These are phyloP conservation scores for Vigna trinervia DNA, from an alignment of 306 rosid species.

Conservation along the genomic window DNA sequence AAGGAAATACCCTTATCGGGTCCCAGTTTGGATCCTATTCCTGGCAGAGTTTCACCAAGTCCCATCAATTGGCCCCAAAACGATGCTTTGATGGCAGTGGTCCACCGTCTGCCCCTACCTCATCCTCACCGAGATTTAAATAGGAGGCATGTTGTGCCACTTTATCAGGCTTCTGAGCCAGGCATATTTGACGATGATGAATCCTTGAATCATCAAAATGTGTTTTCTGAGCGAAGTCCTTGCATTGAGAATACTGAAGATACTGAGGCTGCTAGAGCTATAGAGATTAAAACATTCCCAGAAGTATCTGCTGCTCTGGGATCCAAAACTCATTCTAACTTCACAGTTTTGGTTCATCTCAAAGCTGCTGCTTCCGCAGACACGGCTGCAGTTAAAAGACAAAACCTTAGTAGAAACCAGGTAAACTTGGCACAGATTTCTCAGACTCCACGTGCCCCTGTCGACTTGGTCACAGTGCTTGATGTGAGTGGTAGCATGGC, in stretches of 20 bases:
- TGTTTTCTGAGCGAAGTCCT: conserved; percentile 52
- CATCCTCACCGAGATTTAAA: conserved; percentile 74
- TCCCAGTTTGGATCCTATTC: conserved; percentile 64
- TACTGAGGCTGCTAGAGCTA: conserved; percentile 48
- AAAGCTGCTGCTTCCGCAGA: conserved; percentile 82
- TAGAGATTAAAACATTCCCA: conserved; percentile 75
- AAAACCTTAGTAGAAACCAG: conserved; percentile 55
- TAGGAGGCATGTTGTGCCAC: conserved; percentile 78
- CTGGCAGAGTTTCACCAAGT: conserved; percentile 60
- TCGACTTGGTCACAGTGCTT: conserved; percentile 97
- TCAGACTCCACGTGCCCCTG: conserved; percentile 78
- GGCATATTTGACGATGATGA: conserved; percentile 86
- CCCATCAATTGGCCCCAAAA: conserved; percentile 81
- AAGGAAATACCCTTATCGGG: conserved; percentile 87
- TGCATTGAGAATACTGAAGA: conserved; percentile 47
- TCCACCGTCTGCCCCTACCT: conserved; percentile 76
- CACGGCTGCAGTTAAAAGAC: conserved; percentile 44
- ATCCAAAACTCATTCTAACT: conserved; percentile 59
- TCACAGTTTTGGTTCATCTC: conserved; percentile 82
- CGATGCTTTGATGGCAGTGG: conserved; percentile 86
- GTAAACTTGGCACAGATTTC: conserved; percentile 60
- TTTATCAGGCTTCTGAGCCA: conserved; percentile 82
- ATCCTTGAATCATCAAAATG: conserved; percentile 64
- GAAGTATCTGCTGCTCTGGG: conserved; percentile 75
- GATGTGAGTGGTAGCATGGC: conserved; percentile 99